phyloP scores from a whole-genome alignment of 352 stramenopile genomes.

The Globisporangium carolinianum region DNA sequence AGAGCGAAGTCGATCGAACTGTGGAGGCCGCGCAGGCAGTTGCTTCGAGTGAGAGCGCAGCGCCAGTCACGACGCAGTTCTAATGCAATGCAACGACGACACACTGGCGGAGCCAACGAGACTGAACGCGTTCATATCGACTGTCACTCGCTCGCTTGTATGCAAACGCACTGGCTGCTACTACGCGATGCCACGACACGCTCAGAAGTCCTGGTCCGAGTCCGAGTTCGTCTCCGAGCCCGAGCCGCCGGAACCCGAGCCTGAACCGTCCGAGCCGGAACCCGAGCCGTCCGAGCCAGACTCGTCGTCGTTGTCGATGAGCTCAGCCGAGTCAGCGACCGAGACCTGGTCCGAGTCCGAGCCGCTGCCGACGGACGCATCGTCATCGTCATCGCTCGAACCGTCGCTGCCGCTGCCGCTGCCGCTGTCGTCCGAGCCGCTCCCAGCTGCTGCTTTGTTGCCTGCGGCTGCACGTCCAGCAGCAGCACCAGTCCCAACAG shows the following conservation, averaged over 20 bases:
- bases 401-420: constrained; percentile 40
- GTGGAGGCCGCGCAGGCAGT: too few species aligned
- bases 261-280: constrained; percentile 43
- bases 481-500: too few species aligned
- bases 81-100: too few species aligned
- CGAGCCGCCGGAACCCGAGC: constrained; percentile 11
- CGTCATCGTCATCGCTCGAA: constrained; percentile 35
- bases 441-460: constrained; percentile 38
- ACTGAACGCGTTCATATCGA: too few species aligned
- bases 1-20: too few species aligned
- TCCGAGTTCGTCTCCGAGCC: constrained; percentile 55
- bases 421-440: constrained; percentile 38
- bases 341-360: constrained; percentile 81
- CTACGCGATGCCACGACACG: too few species aligned
- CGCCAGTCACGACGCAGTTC: too few species aligned
- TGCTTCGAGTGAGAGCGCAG: too few species aligned
- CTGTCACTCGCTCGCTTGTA: neutral
- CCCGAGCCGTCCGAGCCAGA: constrained; percentile 47
- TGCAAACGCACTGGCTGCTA: too few species aligned
- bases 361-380: constrained; percentile 12
- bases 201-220: constrained; percentile 79
- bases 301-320: constrained; percentile 83
- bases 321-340: constrained; percentile 70
- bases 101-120: too few species aligned
- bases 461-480: constrained; percentile 9